These are phyloP conservation scores for Pelargonium myrrhifolium DNA, from an alignment of 441 rosid species.

Conservation along the genomic window DNA sequence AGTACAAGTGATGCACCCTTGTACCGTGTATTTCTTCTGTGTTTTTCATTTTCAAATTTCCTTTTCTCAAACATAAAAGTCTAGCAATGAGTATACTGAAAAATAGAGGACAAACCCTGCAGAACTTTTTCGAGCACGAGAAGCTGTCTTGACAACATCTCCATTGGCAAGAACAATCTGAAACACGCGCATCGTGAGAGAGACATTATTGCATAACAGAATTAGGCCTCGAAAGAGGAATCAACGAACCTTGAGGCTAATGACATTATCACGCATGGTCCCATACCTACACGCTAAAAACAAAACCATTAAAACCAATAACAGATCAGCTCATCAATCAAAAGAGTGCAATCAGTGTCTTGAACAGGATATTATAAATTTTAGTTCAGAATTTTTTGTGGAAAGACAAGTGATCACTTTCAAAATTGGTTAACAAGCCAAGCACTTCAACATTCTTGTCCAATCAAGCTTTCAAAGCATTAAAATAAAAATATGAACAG, in stretches of 20 bases:
- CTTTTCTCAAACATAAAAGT: conserved; percentile 6
- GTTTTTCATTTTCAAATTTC: not conserved
- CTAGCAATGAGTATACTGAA: conserved; percentile 12
- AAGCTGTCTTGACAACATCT: conserved; percentile 88
- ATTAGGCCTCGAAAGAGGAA: conserved; percentile 19
- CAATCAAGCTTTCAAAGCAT: not conserved
- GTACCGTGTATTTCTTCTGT: not conserved
- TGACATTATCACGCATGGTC: conserved; percentile 94
- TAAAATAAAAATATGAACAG: conserved; percentile 3
- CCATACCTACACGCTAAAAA: conserved; percentile 74
- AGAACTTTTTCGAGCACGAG: conserved; percentile 96
- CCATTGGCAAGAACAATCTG: conserved; percentile 93
- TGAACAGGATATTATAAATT: not conserved
- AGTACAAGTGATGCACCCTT: too few relatives aligned
- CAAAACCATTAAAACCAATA: conserved; percentile 13
- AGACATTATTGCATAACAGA: conserved; percentile 14
- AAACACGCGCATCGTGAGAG: conserved; percentile 23
- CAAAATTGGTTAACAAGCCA: not conserved
- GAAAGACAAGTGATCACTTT: not conserved
- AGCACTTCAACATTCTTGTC: not conserved
- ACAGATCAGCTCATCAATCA: not conserved
- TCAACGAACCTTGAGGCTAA: conserved; percentile 71
- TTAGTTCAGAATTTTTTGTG: not conserved
- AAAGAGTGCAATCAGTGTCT: not conserved
- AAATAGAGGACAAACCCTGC: conserved; percentile 63